Evolutionary conservation across 805 yeast genomes (phyloP).

Genomic region (Torulaspora delbrueckii): DNA sequence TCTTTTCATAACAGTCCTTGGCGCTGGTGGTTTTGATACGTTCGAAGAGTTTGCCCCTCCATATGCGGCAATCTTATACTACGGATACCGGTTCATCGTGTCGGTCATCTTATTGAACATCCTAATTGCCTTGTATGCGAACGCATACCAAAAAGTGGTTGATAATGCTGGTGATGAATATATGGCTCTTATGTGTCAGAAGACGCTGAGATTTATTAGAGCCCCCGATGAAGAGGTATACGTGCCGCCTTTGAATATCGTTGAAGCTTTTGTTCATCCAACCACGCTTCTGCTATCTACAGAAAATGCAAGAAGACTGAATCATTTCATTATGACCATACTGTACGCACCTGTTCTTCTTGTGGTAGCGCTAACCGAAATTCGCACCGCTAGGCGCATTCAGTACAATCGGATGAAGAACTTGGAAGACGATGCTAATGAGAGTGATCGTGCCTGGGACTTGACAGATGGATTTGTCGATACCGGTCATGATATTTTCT

Average conservation of each 20-base stretch:
- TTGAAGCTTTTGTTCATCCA: slow-evolving; percentile 55
- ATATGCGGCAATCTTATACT: slow-evolving; percentile 74
- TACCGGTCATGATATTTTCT: slow-evolving; percentile 31
- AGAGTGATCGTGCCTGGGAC: slow-evolving; percentile 75
- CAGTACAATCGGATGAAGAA: slow-evolving; percentile 62
- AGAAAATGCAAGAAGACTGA: slow-evolving; percentile 37
- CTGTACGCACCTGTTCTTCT: slow-evolving; percentile 65
- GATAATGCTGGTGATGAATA: slow-evolving; percentile 82
- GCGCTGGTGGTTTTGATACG: slow-evolving; percentile 66
- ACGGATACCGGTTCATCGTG: slow-evolving; percentile 70
- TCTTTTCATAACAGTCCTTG: slow-evolving; percentile 66
- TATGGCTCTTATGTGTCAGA: slow-evolving; percentile 77
- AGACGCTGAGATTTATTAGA: slow-evolving; percentile 75
- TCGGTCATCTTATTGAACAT: slow-evolving; percentile 74
- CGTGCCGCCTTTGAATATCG: slow-evolving; percentile 77
- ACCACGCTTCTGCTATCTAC: slow-evolving; percentile 37
- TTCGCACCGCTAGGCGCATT: slow-evolving; percentile 62
- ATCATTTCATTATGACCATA: slow-evolving; percentile 54
- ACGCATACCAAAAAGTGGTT: slow-evolving; percentile 75
- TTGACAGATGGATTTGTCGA: slow-evolving; percentile 65
- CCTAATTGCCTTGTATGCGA: slow-evolving; percentile 77
- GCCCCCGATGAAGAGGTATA: slow-evolving; percentile 85
- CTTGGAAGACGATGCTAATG: slow-evolving; percentile 74
- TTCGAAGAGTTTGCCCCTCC: slow-evolving; percentile 76
- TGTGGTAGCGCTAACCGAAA: slow-evolving; percentile 59